Evolutionary conservation across 768 basidiomycete genomes (phyloP), one percentile per base, ranked within the genome.

Genomic region (Agaricus subrufescens): DNA sequence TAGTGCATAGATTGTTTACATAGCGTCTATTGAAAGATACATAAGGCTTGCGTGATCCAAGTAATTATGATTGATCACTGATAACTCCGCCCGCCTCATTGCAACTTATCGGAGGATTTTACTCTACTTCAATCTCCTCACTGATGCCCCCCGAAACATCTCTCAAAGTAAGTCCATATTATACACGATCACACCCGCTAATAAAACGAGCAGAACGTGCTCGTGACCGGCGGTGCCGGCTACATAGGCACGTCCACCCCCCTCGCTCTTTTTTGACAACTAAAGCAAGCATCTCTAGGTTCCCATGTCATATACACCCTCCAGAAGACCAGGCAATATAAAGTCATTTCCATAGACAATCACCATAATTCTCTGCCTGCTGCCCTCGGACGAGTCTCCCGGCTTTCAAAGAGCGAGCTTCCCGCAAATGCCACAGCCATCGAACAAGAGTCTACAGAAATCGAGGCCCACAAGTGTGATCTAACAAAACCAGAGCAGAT

Each of bases 271-370:
- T 46, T 54, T 26, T 50, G 19, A 53, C 30, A 54, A 43, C 46
- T 19, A 51, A 49, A 37, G 56, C 54, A 61, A 25, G 10, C 14
- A 19, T 25, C 11, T 50, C 48, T 66, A 94, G 96, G 94, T 66
- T 96, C 95, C 27, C 97, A 99, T 73, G 87, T 98, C 67, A 86
- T 98, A 61, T 91, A 89, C 58, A 77, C 83, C 47, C 76, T 97
- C 40, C 86, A 97, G 62, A 81, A 91, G 66, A 92, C 94, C 11
- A 84, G 93, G 57, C 78, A 85, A 60, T 99, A 90, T 81, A 91
- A 89, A 68, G 93, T 98, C 63, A 84, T 98, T 61, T 89, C 94
- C 25, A 81, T 98, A 63, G 97, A 99, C 76, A 98, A 98, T 76
- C 78, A 89, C 75, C 86, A 94, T 72, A 99, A 99, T 69, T 94